Evolutionary conservation across 1,284 basidiomycete species (phyloP), one percentile per base, ranked within the genome.

Genomic region (Heterobasidion occidentale): DNA sequence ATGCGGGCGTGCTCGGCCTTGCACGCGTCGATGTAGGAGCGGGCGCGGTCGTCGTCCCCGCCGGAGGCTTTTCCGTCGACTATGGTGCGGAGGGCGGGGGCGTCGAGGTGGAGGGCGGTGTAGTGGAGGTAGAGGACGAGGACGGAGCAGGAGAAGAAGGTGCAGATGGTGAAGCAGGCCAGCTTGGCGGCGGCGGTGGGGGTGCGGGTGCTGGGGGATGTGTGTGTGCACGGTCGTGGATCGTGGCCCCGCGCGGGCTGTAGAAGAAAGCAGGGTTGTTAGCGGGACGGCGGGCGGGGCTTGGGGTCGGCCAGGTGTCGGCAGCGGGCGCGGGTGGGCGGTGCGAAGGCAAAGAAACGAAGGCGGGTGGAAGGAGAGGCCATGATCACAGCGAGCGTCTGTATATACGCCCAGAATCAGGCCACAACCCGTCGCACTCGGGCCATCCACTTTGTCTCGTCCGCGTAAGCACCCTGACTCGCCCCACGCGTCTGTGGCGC

Each of bases 121-220:
- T 52, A 53, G 45, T 51, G 56, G 27, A 59, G 58, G 27, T 53
- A 27, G 35, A 56, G 45, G 36, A 61, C 56, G 11, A 51, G 53
- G 45, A 49, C 49, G 36, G 55, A 50, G 52, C 58, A 61, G 12
- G 59, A 58, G 54, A 53, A 38, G 55, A 56, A 51, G 45, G 53
- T 44, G 38, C 34, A 20, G 3, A 20, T 20, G 17, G 52, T 53
- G 33, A 42, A 44, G 51, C 52, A 53, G 54, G 64, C 64, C 60
- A 66, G 63, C 53, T 61, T 65, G 50, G 44, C 14, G 44, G 35
- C 14, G 34, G n/a, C n/a, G 3, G 9, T 42, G 46, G 19, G 19
- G 46, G 46, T 12, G n/a, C 12, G 52, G 3, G 36, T 9, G 42
- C n/a, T 38, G 34, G 15, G 52, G 19, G 19, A 20, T 12, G 20